Base-by-base conservation (phyloP, 768 basidiomycete species). In the Auricularia cornea region DNA sequence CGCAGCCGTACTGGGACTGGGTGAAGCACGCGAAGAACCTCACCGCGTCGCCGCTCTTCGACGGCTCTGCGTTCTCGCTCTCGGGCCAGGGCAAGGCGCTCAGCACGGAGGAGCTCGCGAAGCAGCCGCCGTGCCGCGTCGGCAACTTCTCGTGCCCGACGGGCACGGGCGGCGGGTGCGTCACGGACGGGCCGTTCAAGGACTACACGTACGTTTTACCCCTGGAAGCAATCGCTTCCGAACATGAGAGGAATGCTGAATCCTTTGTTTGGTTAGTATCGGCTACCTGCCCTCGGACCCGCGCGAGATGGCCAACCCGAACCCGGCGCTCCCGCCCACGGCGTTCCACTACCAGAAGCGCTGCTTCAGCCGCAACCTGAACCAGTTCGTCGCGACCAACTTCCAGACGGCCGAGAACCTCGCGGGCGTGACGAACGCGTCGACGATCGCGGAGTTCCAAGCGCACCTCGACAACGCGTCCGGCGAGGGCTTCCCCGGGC, bases 1-100 rank as follows among this genome's bases (percentile, higher is more conserved):
- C 68, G 35, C 62, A 68, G 11, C 71, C 73, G 69, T 74, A 72
- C 59, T 72, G 71, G 71, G 60, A 72, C 62, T 72, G 71, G 71
- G 26, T 57, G 18, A 57, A 57, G 30, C 30, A 31, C 28, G 54
- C 28, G 12, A 28, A 57, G 30, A 57, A 57, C 28, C 30, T 57
- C 28, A 31, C 54, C 28, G 54, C 54, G 16, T 57, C 54, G 0
- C 54, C 54, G 18, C 14, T 57, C 23, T 57, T 57, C 54, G 54
- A 57, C 28, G 54, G 54, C 26, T 57, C 54, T 26, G 54, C 28
- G 54, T 57, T 57, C 30, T 57, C 54, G 1, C 26, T 57, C 18
- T 28, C 28, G 8, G 54, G 54, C 23, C 26, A 57, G 28, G 54
- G 54, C 28, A 6, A 8, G 1, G 8, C 26, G 6, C 54, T 57